Percentiles rank a stretch among this genome's conserved stretches.
phyloP scores from a whole-genome alignment of 2,329 filamentous ascomycete genomes.

The Laburnicola sp. region DNA sequence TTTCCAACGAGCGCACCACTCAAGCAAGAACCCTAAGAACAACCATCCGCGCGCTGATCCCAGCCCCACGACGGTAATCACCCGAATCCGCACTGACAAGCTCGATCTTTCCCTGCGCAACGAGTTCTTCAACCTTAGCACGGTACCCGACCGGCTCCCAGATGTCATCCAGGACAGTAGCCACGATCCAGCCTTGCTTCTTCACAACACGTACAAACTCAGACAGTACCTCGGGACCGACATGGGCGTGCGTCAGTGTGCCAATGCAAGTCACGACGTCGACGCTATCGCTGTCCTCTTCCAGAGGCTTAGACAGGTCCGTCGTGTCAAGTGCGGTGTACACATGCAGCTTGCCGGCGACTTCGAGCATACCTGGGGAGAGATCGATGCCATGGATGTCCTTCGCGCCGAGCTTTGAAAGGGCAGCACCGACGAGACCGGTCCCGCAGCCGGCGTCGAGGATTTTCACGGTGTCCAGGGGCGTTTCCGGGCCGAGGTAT shows the following conservation, averaged over 20 bases:
- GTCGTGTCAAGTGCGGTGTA: constrained; percentile 52
- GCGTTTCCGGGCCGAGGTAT: constrained; percentile 2
- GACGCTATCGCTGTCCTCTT: constrained; percentile 47
- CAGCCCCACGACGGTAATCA: constrained; percentile 13
- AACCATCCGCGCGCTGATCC: constrained; percentile 13
- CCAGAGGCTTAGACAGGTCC: constrained; percentile 52
- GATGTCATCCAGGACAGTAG: constrained; percentile 55
- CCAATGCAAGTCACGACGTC: constrained; percentile 57
- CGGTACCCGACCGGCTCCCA: constrained; percentile 55
- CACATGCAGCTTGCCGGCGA: constrained; percentile 51
- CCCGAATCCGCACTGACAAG: constrained; percentile 21
- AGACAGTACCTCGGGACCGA: constrained; percentile 52
- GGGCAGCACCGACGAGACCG: constrained; percentile 55
- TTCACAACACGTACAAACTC: constrained; percentile 56
- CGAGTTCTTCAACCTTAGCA: constrained; percentile 43
- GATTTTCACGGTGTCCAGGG: constrained; percentile 30
- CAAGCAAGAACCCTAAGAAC: constrained; percentile 10
- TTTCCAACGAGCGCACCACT: not conserved
- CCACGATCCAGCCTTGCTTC: constrained; percentile 52
- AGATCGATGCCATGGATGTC: constrained; percentile 57
- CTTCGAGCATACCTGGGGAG: constrained; percentile 56
- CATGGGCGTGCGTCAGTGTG: constrained; percentile 58
- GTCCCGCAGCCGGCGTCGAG: constrained; percentile 61
- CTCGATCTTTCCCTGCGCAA: constrained; percentile 37
- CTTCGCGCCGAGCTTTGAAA: constrained; percentile 48